These are phyloP conservation scores for Rhynchospora pubera DNA, from an alignment of 176 grass and related monocot species.

Conservation along the genomic window DNA sequence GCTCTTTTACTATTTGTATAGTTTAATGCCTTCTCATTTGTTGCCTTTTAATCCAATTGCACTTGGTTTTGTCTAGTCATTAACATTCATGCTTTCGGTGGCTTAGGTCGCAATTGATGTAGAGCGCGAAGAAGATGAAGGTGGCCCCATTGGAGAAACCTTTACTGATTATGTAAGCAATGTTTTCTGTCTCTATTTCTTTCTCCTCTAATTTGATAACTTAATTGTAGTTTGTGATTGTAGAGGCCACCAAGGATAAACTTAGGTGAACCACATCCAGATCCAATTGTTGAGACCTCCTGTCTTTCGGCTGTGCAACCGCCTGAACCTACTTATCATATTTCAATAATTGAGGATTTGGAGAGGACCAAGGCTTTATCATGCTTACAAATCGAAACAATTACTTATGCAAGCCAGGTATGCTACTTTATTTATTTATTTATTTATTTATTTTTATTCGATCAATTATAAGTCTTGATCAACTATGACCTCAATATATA, in stretches of 20 bases:
- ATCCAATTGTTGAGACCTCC: slow-evolving; percentile 97
- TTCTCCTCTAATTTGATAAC: slow-evolving; percentile 9
- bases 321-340: slow-evolving; percentile 81
- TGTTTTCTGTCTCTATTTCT: slow-evolving; percentile 2
- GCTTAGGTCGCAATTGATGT: slow-evolving; percentile 85
- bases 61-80: background rate
- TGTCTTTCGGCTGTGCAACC: slow-evolving; percentile 95
- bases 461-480: background rate
- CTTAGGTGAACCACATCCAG: slow-evolving; percentile 74
- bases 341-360: slow-evolving; percentile 71
- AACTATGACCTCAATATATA: background rate
- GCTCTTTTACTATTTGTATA: background rate
- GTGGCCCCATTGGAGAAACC: slow-evolving; percentile 78
- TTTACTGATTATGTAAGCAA: slow-evolving; percentile 90
- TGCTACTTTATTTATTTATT: slow-evolving; percentile 30
- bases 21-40: background rate
- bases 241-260: slow-evolving; percentile 81
- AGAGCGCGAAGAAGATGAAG: slow-evolving; percentile 98
- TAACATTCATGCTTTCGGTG: slow-evolving; percentile 12
- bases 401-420: slow-evolving; percentile 99
- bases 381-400: slow-evolving; percentile 96
- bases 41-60: background rate
- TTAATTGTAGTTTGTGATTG: slow-evolving; percentile 33
- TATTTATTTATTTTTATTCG: background rate
- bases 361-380: slow-evolving; percentile 71